Conservation (phyloP, 1,284 basidiomycete species). For the Papiliotrema fonsecae region DNA sequence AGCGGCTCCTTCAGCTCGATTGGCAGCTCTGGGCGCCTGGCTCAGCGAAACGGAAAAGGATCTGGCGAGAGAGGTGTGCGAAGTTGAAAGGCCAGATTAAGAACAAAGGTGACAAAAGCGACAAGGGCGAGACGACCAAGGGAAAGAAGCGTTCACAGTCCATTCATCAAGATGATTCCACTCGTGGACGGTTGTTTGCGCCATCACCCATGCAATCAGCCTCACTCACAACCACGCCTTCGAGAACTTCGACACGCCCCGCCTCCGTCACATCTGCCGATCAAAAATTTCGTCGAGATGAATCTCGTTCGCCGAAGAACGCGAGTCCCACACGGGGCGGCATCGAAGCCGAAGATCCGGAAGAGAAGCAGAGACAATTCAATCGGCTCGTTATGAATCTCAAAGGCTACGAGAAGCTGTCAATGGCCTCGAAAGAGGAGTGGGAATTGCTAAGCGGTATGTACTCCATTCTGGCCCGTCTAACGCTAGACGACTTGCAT, state of each 20-base stretch:
- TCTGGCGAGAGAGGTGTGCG: conserved; percentile 16
- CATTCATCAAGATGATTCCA: background rate
- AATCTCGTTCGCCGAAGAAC: background rate
- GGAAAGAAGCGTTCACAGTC: background rate
- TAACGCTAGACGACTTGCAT: conserved; percentile 2
- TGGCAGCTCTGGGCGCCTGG: conserved; percentile 20
- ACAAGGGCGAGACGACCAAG: background rate
- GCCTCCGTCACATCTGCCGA: conserved; percentile 14
- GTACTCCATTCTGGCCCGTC: conserved; percentile 3
- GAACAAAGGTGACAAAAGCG: background rate
- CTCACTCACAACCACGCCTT: conserved; percentile 54
- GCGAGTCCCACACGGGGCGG: background rate
- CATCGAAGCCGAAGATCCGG: background rate
- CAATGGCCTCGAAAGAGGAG: conserved; percentile 11
- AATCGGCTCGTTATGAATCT: conserved; percentile 11
- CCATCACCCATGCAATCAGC: background rate
- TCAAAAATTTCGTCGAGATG: background rate
- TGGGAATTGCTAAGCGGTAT: conserved; percentile 34
- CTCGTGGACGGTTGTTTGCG: background rate
- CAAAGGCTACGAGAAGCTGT: conserved; percentile 17
- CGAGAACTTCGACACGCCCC: conserved; percentile 3
- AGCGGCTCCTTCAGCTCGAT: conserved; percentile 22
- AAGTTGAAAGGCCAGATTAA: background rate
- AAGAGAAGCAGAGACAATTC: conserved; percentile 15
- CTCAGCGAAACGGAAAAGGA: conserved; percentile 10